phyloP scores from a whole-genome alignment of 31 red algal genomes.

The Bonnemaisonia californica region DNA sequence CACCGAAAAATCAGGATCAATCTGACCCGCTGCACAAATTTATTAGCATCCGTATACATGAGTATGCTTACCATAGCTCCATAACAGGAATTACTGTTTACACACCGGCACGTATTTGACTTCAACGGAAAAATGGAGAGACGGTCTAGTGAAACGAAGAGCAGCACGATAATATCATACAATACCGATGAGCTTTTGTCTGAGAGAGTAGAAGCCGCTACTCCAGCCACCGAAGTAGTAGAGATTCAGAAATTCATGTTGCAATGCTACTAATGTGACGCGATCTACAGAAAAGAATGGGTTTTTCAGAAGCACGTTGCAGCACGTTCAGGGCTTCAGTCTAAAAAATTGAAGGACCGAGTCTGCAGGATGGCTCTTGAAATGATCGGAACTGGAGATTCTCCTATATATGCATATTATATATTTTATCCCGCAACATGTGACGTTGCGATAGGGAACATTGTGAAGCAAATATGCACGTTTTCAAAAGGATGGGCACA shows the following conservation, averaged over 20 bases:
- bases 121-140: neutral
- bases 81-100: slow-evolving; percentile 1
- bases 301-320: neutral
- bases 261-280: neutral
- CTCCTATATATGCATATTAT: slow-evolving; percentile 1
- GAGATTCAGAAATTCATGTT: slow-evolving; percentile 1
- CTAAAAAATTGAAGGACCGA: neutral
- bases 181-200: neutral
- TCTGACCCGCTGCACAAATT: neutral
- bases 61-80: neutral
- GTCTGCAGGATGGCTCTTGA: neutral
- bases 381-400: neutral
- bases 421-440: neutral
- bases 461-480: neutral
- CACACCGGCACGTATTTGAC: neutral
- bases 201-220: too few species aligned
- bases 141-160: neutral
- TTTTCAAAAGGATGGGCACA: slow-evolving; percentile 10
- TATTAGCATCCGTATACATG: neutral
- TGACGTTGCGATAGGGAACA: neutral
- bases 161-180: neutral
- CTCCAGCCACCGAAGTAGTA: neutral
- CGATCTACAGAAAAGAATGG: neutral
- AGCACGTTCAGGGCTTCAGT: neutral
- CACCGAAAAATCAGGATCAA: neutral